Evolutionary conservation across 2,329 filamentous ascomycete genomes (phyloP), one percentile per base, ranked within the genome.

Genomic region (Aspergillus fumigatus): DNA sequence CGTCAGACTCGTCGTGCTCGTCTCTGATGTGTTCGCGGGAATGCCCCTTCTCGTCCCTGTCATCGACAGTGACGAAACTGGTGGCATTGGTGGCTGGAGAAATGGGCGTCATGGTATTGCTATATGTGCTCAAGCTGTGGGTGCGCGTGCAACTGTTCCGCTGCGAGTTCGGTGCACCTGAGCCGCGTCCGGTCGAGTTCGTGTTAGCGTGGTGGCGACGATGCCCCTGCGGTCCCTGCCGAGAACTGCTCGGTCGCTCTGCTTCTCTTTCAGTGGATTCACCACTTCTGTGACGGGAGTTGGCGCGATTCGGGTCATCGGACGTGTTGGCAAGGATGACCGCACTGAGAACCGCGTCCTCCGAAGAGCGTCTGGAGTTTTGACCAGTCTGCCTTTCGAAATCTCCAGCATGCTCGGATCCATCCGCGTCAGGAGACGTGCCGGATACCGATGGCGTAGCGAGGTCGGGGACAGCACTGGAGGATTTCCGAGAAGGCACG

Each of bases 11-110:
- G n/a, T 67, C 67, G 26, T 66, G 62, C 11, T 71, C 70, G 50
- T 69, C 70, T 50, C 60, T 60, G 14, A 68, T 63, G 55, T 66
- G 67, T 48, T 69, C 68, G 21, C 66, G 64, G 23, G 62, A 59
- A 35, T 61, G 52, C 2, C 67, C 67, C 50, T 72, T 73, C 49
- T 77, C 75, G 38, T 77, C 75, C 23, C 70, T 64, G 50, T 74
- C 76, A 48, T 77, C 74, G 27, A 71, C 69, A 14, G 73, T 75
- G 32, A 77, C 63, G 27, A 77, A 71, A 56, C 76, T 78, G 35
- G 75, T 76, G 19, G 75, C 75, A 56, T 78, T 77, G n/a, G 76
- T 78, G 10, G 71, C 69, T 1, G 73, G 74, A 5, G 75, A 77
- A 4, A 74, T 71, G 1, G 75, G 73, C 1, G 75, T 74, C 65